phyloP scores from a whole-genome alignment of 495 filamentous ascomycete genomes.

The Lophiotrema nucula region DNA sequence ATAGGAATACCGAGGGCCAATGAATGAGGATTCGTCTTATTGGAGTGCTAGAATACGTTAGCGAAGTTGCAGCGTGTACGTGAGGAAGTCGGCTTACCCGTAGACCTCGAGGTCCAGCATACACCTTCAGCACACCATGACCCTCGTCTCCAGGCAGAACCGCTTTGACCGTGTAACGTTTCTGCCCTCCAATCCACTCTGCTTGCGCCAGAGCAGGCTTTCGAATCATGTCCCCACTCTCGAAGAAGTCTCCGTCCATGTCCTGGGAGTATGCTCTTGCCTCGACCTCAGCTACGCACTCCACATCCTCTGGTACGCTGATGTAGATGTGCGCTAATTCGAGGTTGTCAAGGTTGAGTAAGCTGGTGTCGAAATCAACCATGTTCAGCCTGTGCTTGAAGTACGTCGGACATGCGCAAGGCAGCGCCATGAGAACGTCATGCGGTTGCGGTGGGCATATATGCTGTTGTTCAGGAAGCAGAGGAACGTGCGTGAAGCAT shows the following conservation, averaged over 20 bases:
- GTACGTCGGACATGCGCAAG: constrained; percentile 79
- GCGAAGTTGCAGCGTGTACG: too few species aligned
- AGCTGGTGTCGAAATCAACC: constrained; percentile 86
- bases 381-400: constrained; percentile 79
- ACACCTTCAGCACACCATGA: constrained; percentile 85
- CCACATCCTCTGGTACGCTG: constrained; percentile 80
- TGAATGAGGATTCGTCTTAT: constrained; percentile 89
- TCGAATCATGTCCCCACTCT: constrained; percentile 81
- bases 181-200: constrained; percentile 82
- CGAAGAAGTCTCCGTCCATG: constrained; percentile 86
- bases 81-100: constrained; percentile 67
- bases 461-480: constrained; percentile 83
- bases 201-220: constrained; percentile 88
- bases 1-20: constrained; percentile 90
- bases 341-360: constrained; percentile 80
- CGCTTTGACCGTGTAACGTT: constrained; percentile 90
- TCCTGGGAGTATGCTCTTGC: constrained; percentile 75
- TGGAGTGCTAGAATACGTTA: constrained; percentile 59
- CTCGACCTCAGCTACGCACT: constrained; percentile 89
- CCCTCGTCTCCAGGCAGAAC: constrained; percentile 87
- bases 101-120: constrained; percentile 87
- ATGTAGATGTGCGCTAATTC: constrained; percentile 90
- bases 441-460: constrained; percentile 83
- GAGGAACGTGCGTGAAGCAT: constrained; percentile 92
- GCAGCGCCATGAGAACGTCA: constrained; percentile 79